Percentiles rank a stretch among this genome's conserved stretches.
Conservation (phyloP, 106 monocot genomes). For the Allium cepa region DNA sequence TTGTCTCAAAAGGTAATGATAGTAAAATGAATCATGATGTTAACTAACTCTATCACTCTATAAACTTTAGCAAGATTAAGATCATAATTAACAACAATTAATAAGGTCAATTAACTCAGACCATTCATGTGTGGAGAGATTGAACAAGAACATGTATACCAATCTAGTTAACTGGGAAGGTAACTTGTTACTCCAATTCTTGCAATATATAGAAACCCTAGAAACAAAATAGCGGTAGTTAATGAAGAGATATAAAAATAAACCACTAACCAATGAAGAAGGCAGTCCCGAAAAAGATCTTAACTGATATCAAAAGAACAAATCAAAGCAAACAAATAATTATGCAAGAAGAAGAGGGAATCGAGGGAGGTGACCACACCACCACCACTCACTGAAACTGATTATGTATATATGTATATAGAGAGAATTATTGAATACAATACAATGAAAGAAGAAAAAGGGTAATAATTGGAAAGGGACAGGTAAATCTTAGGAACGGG, state of each 20-base stretch:
- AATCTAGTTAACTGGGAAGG: no score
- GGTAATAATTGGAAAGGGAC: conserved; percentile 3
- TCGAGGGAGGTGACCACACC: neutral
- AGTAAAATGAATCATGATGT: no score
- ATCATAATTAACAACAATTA: no score
- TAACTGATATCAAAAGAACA: no score
- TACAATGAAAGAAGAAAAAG: neutral
- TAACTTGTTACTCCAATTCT: no score
- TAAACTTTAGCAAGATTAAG: no score
- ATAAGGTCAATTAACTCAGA: no score
- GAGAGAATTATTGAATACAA: neutral
- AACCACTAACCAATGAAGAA: neutral
- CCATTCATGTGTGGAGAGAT: no score
- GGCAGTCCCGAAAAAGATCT: no score
- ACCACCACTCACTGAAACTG: neutral
- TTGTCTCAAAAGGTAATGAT: neutral
- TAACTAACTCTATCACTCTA: no score
- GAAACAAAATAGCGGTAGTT: neutral
- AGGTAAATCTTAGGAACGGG: neutral
- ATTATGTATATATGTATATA: neutral
- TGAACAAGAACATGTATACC: no score
- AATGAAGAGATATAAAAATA: neutral
- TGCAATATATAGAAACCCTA: no score
- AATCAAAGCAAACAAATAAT: neutral
- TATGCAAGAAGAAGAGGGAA: neutral